Evolutionary conservation across 129 eudicot species (phyloP).

Genomic region (Mikania micrantha): DNA sequence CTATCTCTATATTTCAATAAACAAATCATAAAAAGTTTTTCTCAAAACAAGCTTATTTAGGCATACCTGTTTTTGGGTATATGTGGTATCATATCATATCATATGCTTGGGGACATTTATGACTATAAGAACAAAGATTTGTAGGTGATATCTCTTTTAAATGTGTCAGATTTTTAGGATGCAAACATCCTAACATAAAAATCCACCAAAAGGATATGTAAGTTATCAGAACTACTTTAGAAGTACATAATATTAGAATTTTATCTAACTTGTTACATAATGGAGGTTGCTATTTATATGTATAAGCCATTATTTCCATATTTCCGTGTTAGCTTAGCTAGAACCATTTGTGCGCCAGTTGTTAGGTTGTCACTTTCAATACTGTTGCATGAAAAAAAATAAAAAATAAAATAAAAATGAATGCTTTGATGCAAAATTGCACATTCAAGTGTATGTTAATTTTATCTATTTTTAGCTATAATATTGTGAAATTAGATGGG

Average conservation of each 20-base stretch:
- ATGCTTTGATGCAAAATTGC: too few relatives aligned
- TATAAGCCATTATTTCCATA: slow-evolving; percentile 13
- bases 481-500: background rate
- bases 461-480: slow-evolving; percentile 17
- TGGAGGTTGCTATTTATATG: slow-evolving; percentile 21
- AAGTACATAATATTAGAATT: slow-evolving; percentile 7
- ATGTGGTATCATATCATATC: background rate
- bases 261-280: slow-evolving; percentile 10
- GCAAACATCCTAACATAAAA: slow-evolving; percentile 23
- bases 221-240: slow-evolving; percentile 16
- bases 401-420: background rate
- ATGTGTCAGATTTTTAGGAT: slow-evolving; percentile 12
- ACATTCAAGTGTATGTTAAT: slow-evolving; percentile 14
- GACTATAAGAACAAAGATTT: slow-evolving; percentile 6
- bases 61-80: slow-evolving; percentile 18
- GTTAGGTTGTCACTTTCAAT: slow-evolving; percentile 25
- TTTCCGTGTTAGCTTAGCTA: slow-evolving; percentile 16
- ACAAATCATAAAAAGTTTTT: slow-evolving; percentile 10
- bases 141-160: slow-evolving; percentile 7
- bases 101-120: background rate
- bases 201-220: slow-evolving; percentile 16
- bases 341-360: slow-evolving; percentile 17
- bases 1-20: background rate
- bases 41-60: slow-evolving; percentile 1
- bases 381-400: slow-evolving; percentile 10